A percentile compares a stretch with the other conserved stretches of the same genome.
Conservation (phyloP, 2,329 filamentous ascomycete genomes). For the Penicillium corylophilum region DNA sequence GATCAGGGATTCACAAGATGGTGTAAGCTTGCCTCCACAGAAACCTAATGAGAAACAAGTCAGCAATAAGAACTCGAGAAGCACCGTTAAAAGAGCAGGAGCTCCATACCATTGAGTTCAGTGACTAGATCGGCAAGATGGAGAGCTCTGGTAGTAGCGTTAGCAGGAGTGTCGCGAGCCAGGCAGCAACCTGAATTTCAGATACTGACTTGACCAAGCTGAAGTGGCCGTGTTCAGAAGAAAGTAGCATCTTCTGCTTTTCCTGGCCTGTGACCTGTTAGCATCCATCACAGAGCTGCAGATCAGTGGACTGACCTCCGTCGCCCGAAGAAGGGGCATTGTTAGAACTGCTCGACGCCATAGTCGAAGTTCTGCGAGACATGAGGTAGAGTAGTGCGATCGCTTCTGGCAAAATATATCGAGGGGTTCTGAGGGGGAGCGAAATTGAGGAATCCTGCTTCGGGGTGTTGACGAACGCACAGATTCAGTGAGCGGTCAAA, state of each 20-base stretch:
- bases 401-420: slow-evolving; percentile 1
- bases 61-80: slow-evolving; percentile 13
- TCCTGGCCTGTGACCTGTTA: slow-evolving; percentile 40
- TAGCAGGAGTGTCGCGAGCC: slow-evolving; percentile 3
- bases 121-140: slow-evolving; percentile 53
- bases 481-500: slow-evolving; percentile 32
- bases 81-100: neutral
- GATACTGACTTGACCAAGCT: slow-evolving; percentile 49
- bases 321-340: slow-evolving; percentile 30
- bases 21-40: slow-evolving; percentile 45
- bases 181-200: slow-evolving; percentile 1
- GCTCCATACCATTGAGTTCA: slow-evolving; percentile 47
- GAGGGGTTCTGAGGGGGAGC: slow-evolving; percentile 13
- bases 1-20: slow-evolving; percentile 3
- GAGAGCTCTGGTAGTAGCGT: slow-evolving; percentile 38
- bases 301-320: slow-evolving; percentile 31
- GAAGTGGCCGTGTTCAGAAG: slow-evolving; percentile 50
- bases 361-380: slow-evolving; percentile 41
- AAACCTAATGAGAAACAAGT: slow-evolving; percentile 38
- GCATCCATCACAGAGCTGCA: slow-evolving; percentile 8
- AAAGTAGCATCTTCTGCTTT: slow-evolving; percentile 51
- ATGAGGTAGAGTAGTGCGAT: slow-evolving; percentile 28
- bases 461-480: slow-evolving; percentile 35
- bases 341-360: slow-evolving; percentile 33
- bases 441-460: slow-evolving; percentile 23